Conservation (phyloP, 768 basidiomycete genomes). For the Kwoniella dendrophila region DNA sequence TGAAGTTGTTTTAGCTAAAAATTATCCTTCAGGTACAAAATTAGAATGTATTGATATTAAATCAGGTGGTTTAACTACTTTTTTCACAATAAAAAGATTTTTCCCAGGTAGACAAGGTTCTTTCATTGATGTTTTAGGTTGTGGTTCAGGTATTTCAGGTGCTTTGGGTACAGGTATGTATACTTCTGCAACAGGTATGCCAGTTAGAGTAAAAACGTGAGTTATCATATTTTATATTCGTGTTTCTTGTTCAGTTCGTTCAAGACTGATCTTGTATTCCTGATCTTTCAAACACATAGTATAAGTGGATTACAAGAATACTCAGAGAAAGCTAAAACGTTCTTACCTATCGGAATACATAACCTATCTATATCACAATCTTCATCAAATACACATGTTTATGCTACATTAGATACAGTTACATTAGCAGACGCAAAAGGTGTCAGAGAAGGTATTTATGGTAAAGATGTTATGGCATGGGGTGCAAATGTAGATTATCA, state of each 20-base stretch:
- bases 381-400: constrained; percentile 67
- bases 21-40: constrained; percentile 60
- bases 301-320: constrained; percentile 84
- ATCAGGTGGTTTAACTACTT: constrained; percentile 66
- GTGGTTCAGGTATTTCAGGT: constrained; percentile 82
- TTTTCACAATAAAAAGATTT: constrained; percentile 70
- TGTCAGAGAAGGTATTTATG: constrained; percentile 48
- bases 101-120: constrained; percentile 49
- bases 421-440: constrained; percentile 57
- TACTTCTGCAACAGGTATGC: constrained; percentile 71
- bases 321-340: constrained; percentile 65
- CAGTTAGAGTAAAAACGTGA: constrained; percentile 69
- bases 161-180: constrained; percentile 60
- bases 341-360: constrained; percentile 68
- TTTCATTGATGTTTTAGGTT: constrained; percentile 67
- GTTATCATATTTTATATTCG: not conserved
- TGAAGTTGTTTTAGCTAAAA: constrained; percentile 74
- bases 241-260: not conserved
- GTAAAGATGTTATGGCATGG: constrained; percentile 56
- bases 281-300: constrained; percentile 25
- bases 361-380: constrained; percentile 64
- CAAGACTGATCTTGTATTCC: not conserved
- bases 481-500: constrained; percentile 55
- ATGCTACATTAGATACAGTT: constrained; percentile 71
- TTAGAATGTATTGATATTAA: constrained; percentile 68